These are phyloP conservation scores for Trypanosoma scelopori DNA, from an alignment of 208 protist genomes.

Conservation along the genomic window DNA sequence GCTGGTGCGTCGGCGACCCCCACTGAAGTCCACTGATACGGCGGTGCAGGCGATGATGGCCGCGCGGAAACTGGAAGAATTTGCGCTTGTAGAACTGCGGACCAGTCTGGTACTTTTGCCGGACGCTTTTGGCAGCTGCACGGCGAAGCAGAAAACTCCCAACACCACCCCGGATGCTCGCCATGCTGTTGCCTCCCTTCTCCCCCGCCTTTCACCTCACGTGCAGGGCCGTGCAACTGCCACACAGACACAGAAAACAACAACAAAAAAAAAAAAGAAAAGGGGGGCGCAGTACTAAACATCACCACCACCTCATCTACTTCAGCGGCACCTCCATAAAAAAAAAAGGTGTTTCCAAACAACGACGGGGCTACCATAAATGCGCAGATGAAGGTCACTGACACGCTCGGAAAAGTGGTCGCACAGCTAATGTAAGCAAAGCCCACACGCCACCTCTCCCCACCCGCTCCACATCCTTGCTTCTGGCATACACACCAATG, in stretches of 20 bases:
- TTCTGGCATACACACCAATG: background rate
- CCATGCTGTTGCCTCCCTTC: constrained; percentile 31
- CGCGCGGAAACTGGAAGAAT: constrained; percentile 61
- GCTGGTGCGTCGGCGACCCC: constrained; percentile 62
- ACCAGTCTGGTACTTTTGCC: constrained; percentile 73
- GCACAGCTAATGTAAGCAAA: background rate
- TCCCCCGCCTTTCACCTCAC: constrained; percentile 22
- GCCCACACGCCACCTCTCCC: background rate
- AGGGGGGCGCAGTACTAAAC: background rate
- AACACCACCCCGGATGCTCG: constrained; percentile 71
- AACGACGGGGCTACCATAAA: background rate
- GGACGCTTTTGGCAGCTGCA: constrained; percentile 59
- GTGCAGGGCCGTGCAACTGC: background rate
- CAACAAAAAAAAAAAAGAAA: constrained; percentile 1
- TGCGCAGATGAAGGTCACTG: background rate
- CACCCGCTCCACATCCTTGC: background rate
- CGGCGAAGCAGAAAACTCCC: constrained; percentile 77
- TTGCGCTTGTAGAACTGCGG: constrained; percentile 83
- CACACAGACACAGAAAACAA: background rate
- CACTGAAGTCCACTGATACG: constrained; percentile 47
- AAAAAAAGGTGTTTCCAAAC: no score
- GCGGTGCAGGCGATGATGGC: constrained; percentile 66
- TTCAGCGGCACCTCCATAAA: no score
- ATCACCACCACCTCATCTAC: no score
- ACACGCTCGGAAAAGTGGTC: background rate